Base-by-base conservation (phyloP, 805 yeast species). In the Hanseniaspora vineae region DNA sequence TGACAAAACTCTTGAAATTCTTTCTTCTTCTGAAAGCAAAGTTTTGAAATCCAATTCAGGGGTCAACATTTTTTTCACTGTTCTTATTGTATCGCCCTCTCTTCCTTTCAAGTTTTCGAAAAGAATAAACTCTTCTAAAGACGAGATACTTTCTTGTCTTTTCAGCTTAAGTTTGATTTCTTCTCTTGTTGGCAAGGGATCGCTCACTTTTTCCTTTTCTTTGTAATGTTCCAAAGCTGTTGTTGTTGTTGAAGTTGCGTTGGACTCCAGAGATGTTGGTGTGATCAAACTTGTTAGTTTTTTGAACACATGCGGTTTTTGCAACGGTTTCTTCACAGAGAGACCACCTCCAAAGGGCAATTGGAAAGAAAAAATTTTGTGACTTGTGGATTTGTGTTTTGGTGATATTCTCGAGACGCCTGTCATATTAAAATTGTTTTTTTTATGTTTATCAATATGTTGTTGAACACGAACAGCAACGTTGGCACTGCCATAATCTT, bases 21-120 rank as follows among this genome's bases (percentile, higher is more conserved):
- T 14, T 14, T 37, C 19, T n/a, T 37, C 40, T 37, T 37, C 40
- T 6, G 17, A n/a, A n/a, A n/a, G 12, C 19, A 37, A n/a, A 13
- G 15, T n/a, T 18, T 37, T 37, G 19, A 37, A 37, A n/a, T 67
- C 64, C 32, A 76, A 60, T 44, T 71, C 75, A 14, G 79, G 73
- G 14, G 73, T 67, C 3, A 87, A 56, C 1, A 85, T 76, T 50
- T 77, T 75, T 52, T 75, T 77, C 45, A 88, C 73, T 0, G 95
- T 96, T 23, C 81, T 67, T 18, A 81, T 61, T 46, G 92, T 71
- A 1, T 80, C 78, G 55, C 81, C 80, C 49, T 80, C 89, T 33
- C 77, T 70, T 6, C 79, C 78, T 44, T 75, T 76, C 23, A 72
- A 66, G 48, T 74, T 67, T 46, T 67, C 69, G 60, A 75, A 85